These are phyloP conservation scores for Crucibulum laeve DNA, from an alignment of 768 basidiomycete species.

Conservation along the genomic window DNA sequence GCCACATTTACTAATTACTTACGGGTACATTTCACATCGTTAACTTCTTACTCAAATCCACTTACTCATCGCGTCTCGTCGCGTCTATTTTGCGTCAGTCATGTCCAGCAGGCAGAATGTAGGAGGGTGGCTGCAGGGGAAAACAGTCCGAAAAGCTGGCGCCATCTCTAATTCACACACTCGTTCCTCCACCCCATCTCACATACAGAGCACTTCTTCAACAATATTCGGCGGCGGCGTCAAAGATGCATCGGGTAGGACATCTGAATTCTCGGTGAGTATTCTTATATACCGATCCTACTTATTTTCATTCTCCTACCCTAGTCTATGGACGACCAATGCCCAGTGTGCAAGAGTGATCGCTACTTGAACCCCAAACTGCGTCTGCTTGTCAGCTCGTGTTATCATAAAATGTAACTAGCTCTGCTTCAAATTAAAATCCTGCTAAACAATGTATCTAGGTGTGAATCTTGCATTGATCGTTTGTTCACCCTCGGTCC, in stretches of 20 bases:
- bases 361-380: slow-evolving; percentile 93
- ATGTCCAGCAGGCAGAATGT: slow-evolving; percentile 29
- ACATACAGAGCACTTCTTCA: slow-evolving; percentile 66
- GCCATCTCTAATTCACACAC: slow-evolving; percentile 40
- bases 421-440: neutral
- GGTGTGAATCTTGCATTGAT: slow-evolving; percentile 99
- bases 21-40: no score
- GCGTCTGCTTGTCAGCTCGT: slow-evolving; percentile 89
- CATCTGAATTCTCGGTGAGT: slow-evolving; percentile 76
- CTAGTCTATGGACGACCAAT: slow-evolving; percentile 89
- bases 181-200: slow-evolving; percentile 60
- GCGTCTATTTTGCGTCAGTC: no score
- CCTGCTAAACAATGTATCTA: neutral
- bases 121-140: slow-evolving; percentile 67
- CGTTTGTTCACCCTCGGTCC: slow-evolving; percentile 93
- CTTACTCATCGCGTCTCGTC: neutral
- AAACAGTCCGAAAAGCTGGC: slow-evolving; percentile 68
- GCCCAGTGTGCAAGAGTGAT: slow-evolving; percentile 97
- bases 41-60: no score
- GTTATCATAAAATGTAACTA: slow-evolving; percentile 96
- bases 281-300: neutral
- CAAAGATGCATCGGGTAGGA: slow-evolving; percentile 81
- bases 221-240: slow-evolving; percentile 81
- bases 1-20: no score
- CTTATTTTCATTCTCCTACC: slow-evolving; percentile 1